Evolutionary conservation across 106 monocot species (phyloP).

Genomic region (Alisma plantagoaquatica): DNA sequence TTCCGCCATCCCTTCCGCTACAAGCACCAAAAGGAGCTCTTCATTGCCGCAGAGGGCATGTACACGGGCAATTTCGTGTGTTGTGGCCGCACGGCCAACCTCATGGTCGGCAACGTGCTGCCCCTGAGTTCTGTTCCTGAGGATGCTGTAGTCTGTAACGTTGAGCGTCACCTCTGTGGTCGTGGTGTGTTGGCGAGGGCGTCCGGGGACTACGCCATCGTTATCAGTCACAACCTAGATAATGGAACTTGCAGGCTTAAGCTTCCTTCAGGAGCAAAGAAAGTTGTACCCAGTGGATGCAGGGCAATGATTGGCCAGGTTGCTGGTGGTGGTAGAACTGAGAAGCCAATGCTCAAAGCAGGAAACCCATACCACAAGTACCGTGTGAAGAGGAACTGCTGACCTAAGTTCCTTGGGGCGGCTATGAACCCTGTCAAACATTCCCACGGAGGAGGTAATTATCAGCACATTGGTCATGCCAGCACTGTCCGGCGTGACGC

Average conservation of each 20-base stretch:
- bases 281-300: conserved; percentile 17
- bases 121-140: conserved; percentile 18
- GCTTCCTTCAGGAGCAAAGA: conserved; percentile 25
- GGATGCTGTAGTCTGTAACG: conserved; percentile 24
- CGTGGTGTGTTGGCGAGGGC: conserved; percentile 12
- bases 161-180: conserved; percentile 19
- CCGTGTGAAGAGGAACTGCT: conserved; percentile 26
- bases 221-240: too few species aligned
- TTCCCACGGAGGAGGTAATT: conserved; percentile 19
- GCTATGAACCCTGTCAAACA: conserved; percentile 23
- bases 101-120: conserved; percentile 25
- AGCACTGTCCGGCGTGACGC: too few species aligned
- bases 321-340: too few species aligned
- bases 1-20: too few species aligned
- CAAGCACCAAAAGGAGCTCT: conserved; percentile 39
- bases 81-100: conserved; percentile 34
- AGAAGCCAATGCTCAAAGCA: too few species aligned
- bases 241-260: conserved; percentile 19
- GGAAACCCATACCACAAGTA: too few species aligned
- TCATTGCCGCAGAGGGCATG: conserved; percentile 46
- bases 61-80: conserved; percentile 43
- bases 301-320: conserved; percentile 21
- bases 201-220: conserved; percentile 17
- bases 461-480: conserved; percentile 22
- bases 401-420: conserved; percentile 22